Percentiles rank a stretch among this genome's conserved stretches.
Conservation (phyloP, 139 green algal species). For the Haematococcus sp. region DNA sequence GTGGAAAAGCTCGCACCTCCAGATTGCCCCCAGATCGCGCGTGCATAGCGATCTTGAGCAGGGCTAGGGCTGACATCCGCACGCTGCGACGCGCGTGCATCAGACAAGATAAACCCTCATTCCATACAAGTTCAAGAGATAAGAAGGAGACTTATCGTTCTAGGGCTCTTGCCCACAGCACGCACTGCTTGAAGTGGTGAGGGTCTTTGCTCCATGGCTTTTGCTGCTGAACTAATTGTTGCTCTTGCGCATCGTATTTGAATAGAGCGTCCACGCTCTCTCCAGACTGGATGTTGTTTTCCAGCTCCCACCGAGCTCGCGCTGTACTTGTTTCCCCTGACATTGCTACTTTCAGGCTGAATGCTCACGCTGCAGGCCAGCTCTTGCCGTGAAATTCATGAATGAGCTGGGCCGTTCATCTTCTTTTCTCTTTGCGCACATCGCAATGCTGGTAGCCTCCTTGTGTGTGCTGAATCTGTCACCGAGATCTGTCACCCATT, state of each 20-base stretch:
- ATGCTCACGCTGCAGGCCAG: no score
- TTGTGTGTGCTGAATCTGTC: no score
- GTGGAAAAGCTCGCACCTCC: constrained; percentile 53
- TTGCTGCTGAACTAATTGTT: constrained; percentile 53
- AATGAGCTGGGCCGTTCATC: no score
- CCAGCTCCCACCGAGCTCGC: constrained; percentile 84
- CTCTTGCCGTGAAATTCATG: no score
- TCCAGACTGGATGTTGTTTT: constrained; percentile 77
- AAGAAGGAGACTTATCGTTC: no score
- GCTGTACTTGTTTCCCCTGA: constrained; percentile 31
- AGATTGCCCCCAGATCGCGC: constrained; percentile 88
- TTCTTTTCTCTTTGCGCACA: no score
- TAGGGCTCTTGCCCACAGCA: no score
- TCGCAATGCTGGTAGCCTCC: no score
- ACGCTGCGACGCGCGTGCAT: constrained; percentile 60
- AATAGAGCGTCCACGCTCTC: constrained; percentile 72
- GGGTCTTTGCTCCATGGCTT: constrained; percentile 89
- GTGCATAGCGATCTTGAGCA: constrained; percentile 98
- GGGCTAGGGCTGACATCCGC: constrained; percentile 86
- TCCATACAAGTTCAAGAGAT: no score
- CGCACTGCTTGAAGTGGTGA: constrained; percentile 85
- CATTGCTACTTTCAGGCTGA: no score
- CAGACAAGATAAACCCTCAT: background rate
- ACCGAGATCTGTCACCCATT: no score
- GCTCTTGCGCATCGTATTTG: constrained; percentile 68